A percentile compares a stretch with the other conserved stretches of the same genome.
These are phyloP conservation scores for Citrullus mucosospermus DNA, from an alignment of 306 rosid genomes.

Conservation along the genomic window DNA sequence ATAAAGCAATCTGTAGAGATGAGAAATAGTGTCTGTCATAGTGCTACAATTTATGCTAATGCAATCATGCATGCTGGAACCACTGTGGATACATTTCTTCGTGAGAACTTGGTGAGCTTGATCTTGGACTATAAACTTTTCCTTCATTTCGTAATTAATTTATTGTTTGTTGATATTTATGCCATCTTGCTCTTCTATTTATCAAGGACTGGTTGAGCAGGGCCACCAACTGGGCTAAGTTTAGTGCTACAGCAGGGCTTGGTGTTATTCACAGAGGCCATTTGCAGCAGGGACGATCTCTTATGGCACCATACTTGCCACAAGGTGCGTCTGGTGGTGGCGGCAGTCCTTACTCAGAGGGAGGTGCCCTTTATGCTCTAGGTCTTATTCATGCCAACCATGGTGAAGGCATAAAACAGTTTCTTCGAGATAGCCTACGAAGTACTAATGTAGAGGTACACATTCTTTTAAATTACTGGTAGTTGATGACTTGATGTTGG, in stretches of 20 bases:
- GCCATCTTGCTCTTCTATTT: background rate
- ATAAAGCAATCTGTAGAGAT: slow-evolving; percentile 97
- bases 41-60: slow-evolving; percentile 94
- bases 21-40: slow-evolving; percentile 95
- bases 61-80: slow-evolving; percentile 99
- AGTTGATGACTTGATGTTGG: background rate
- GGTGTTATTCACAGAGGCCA: slow-evolving; percentile 98
- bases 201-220: slow-evolving; percentile 94
- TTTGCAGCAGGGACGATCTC: slow-evolving; percentile 89
- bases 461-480: slow-evolving; percentile 3
- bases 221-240: slow-evolving; percentile 97
- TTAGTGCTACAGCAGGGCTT: slow-evolving; percentile 95
- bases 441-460: slow-evolving; percentile 86
- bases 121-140: background rate
- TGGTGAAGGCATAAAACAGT: slow-evolving; percentile 94
- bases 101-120: slow-evolving; percentile 74
- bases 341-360: slow-evolving; percentile 92
- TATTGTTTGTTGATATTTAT: slow-evolving; percentile 2
- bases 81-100: slow-evolving; percentile 87
- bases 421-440: slow-evolving; percentile 84
- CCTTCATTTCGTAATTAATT: background rate
- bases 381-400: slow-evolving; percentile 99
- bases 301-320: slow-evolving; percentile 97
- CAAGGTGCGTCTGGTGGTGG: slow-evolving; percentile 93
- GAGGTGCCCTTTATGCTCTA: slow-evolving; percentile 93